Evolutionary conservation across 345 rosid species (phyloP).

Genomic region (Clausena lansium): DNA sequence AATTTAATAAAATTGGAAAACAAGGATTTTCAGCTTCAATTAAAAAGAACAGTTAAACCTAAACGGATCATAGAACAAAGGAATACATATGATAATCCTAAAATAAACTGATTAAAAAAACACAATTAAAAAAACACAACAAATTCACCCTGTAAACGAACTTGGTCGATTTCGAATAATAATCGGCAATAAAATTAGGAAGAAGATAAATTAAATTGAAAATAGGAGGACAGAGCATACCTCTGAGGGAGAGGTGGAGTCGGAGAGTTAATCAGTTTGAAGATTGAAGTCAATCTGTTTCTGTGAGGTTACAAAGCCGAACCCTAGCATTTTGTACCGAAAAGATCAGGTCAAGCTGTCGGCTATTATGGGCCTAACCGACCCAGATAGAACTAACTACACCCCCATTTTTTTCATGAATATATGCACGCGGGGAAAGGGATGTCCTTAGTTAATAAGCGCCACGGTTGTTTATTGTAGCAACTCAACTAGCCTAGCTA

Average conservation of each 20-base stretch:
- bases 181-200: neutral
- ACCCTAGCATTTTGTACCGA: conserved; percentile 1
- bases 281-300: conserved; percentile 3
- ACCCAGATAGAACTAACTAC: too few species aligned
- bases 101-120: neutral
- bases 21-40: neutral
- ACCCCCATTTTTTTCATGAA: neutral
- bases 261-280: neutral
- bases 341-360: neutral
- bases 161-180: neutral
- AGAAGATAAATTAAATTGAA: neutral
- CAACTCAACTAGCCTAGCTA: too few species aligned
- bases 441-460: too few species aligned
- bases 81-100: neutral
- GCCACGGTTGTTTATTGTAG: too few species aligned
- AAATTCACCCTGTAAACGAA: neutral
- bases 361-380: neutral
- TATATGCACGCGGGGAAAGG: too few species aligned
- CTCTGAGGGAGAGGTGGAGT: neutral
- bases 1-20: neutral
- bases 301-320: neutral
- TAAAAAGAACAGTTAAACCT: neutral
- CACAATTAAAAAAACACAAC: neutral
- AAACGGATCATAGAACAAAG: neutral
- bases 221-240: neutral